Percentiles rank a stretch among this genome's conserved stretches.
Conservation (phyloP, 192 early-diverging fungal species). For the Spizellomyces sp. region DNA sequence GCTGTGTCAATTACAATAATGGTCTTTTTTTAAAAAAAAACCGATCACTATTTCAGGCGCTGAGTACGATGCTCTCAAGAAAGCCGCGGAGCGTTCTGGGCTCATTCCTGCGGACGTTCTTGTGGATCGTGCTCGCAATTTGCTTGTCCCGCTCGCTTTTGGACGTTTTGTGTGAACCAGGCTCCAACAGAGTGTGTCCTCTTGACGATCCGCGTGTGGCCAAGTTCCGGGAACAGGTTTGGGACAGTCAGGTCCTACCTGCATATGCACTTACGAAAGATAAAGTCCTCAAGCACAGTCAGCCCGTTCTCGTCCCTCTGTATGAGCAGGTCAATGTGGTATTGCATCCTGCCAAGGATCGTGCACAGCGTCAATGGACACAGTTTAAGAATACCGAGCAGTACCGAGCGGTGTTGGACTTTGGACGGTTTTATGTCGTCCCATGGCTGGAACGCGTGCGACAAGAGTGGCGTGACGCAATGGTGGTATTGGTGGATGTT, state of each 20-base stretch:
- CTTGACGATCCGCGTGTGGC: neutral
- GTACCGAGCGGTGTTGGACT: slow-evolving; percentile 2
- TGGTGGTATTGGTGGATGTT: neutral
- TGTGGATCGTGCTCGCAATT: slow-evolving; percentile 6
- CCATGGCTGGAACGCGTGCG: slow-evolving; percentile 11
- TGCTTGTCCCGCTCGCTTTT: slow-evolving; percentile 1
- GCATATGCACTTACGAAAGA: neutral
- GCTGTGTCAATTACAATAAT: too few species aligned
- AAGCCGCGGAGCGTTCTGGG: neutral
- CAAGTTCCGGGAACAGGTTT: slow-evolving; percentile 3
- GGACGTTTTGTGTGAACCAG: slow-evolving; percentile 14
- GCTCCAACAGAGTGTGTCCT: slow-evolving; percentile 13
- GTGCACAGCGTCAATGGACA: neutral
- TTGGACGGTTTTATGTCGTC: neutral
- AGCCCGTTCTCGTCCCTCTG: slow-evolving; percentile 2
- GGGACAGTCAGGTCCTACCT: slow-evolving; percentile 10
- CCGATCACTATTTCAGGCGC: neutral
- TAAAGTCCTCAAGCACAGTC: neutral
- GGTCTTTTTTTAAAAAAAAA: too few species aligned
- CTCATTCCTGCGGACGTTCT: neutral
- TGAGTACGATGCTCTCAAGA: neutral
- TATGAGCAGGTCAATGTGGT: neutral
- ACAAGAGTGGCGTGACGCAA: slow-evolving; percentile 8
- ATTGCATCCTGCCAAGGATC: slow-evolving; percentile 3
- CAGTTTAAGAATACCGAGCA: slow-evolving; percentile 16